Conservation (phyloP, 2,329 filamentous ascomycete genomes). For the Ceratocystis cubensis region DNA sequence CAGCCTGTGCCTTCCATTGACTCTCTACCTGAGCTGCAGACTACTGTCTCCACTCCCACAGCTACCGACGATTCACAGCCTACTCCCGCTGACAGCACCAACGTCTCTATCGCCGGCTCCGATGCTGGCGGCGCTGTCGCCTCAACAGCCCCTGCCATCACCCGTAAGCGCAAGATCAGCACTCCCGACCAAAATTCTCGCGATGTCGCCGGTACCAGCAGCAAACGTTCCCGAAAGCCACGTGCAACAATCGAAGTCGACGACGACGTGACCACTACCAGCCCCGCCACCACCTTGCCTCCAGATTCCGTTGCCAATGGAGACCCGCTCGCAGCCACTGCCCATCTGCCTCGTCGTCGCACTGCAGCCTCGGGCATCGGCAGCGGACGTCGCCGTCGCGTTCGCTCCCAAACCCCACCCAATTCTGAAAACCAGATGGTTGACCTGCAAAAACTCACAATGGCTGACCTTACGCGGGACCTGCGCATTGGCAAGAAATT, state of each 20-base stretch:
- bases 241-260: conserved; percentile 24
- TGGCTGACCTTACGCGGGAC: conserved; percentile 60
- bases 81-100: conserved; percentile 16
- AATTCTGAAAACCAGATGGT: conserved; percentile 51
- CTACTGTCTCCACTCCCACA: conserved; percentile 15
- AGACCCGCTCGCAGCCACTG: conserved; percentile 22
- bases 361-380: background rate
- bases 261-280: conserved; percentile 15
- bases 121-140: background rate
- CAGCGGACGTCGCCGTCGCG: conserved; percentile 26
- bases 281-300: conserved; percentile 21
- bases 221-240: conserved; percentile 24
- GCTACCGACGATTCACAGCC: conserved; percentile 18
- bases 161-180: conserved; percentile 12
- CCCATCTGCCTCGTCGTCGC: background rate
- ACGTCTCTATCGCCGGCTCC: conserved; percentile 15
- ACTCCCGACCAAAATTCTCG: background rate
- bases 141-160: background rate
- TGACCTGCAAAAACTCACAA: conserved; percentile 53
- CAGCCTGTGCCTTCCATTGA: conserved; percentile 11
- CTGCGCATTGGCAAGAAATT: conserved; percentile 62
- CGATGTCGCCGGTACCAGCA: background rate
- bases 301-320: too few relatives aligned
- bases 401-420: conserved; percentile 46
- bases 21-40: conserved; percentile 18